Evolutionary conservation across 2,329 filamentous ascomycete genomes (phyloP).

Genomic region (Whalleya microplaca): DNA sequence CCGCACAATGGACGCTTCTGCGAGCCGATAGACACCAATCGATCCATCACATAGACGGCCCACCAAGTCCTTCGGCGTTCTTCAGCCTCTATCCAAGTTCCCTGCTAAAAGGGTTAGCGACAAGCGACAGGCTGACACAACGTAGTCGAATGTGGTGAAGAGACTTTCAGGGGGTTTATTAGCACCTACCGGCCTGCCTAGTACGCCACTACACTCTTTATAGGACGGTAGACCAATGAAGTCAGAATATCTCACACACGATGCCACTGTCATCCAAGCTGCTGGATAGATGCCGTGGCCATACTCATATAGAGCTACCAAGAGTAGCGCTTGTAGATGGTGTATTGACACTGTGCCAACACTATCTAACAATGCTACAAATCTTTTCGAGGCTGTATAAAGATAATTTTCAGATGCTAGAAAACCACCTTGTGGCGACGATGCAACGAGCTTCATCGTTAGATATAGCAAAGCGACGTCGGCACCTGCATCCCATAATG

Average conservation of each 20-base stretch:
- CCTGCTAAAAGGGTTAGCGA: slow-evolving; percentile 27
- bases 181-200: slow-evolving; percentile 40
- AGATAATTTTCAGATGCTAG: slow-evolving; percentile 41
- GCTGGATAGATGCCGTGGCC: slow-evolving; percentile 54
- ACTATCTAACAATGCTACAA: slow-evolving; percentile 45
- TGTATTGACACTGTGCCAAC: slow-evolving; percentile 46
- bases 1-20: slow-evolving; percentile 43
- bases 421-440: slow-evolving; percentile 40
- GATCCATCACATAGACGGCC: slow-evolving; percentile 51
- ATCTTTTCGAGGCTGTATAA: slow-evolving; percentile 48
- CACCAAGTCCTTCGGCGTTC: slow-evolving; percentile 52
- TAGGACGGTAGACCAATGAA: slow-evolving; percentile 47
- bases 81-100: slow-evolving; percentile 52
- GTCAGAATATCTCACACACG: slow-evolving; percentile 49
- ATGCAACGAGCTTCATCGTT: slow-evolving; percentile 51
- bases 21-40: slow-evolving; percentile 36
- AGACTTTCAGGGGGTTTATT: background rate
- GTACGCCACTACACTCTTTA: slow-evolving; percentile 40
- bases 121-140: no score
- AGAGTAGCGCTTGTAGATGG: slow-evolving; percentile 49
- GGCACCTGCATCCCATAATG: slow-evolving; percentile 47
- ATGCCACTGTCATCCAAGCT: slow-evolving; percentile 51
- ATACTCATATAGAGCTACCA: slow-evolving; percentile 52
- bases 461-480: slow-evolving; percentile 52
- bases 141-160: background rate